Percentiles rank a stretch among this genome's conserved stretches.
Evolutionary conservation across 495 filamentous ascomycete species (phyloP).

Genomic region (Hapsidospora chrysogenum): DNA sequence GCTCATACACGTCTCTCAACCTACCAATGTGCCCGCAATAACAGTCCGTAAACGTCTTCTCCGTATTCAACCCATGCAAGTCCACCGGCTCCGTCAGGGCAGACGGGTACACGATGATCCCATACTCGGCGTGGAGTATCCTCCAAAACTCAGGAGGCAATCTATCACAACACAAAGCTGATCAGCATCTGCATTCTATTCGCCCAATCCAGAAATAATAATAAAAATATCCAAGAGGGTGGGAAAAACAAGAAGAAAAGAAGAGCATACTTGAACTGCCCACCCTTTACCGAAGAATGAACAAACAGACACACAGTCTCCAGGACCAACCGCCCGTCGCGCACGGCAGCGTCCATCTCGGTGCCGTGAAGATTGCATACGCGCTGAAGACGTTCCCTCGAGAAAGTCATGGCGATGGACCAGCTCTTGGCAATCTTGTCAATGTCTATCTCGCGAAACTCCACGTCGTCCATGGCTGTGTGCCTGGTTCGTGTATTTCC

Average conservation of each 20-base stretch:
- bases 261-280: background rate
- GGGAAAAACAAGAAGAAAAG: background rate
- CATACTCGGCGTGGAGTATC: background rate
- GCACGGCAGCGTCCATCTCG: background rate
- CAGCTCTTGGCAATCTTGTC: background rate
- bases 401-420: background rate
- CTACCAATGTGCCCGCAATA: conserved; percentile 1
- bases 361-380: background rate
- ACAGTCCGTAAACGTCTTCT: conserved; percentile 1
- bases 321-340: background rate
- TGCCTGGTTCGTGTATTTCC: too few species aligned
- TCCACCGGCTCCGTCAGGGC: conserved; percentile 1
- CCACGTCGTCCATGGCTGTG: background rate
- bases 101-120: conserved; percentile 2
- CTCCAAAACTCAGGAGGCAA: conserved; percentile 1
- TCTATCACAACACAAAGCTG: too few species aligned
- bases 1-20: background rate
- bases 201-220: too few species aligned
- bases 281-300: background rate
- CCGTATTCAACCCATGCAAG: background rate
- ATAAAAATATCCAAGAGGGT: background rate
- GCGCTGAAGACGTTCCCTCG: background rate
- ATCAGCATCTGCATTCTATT: background rate
- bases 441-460: background rate
- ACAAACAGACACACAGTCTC: conserved; percentile 3